These are phyloP conservation scores for Cordyceps tenuipes DNA, from an alignment of 2,329 filamentous ascomycete genomes.

Conservation along the genomic window DNA sequence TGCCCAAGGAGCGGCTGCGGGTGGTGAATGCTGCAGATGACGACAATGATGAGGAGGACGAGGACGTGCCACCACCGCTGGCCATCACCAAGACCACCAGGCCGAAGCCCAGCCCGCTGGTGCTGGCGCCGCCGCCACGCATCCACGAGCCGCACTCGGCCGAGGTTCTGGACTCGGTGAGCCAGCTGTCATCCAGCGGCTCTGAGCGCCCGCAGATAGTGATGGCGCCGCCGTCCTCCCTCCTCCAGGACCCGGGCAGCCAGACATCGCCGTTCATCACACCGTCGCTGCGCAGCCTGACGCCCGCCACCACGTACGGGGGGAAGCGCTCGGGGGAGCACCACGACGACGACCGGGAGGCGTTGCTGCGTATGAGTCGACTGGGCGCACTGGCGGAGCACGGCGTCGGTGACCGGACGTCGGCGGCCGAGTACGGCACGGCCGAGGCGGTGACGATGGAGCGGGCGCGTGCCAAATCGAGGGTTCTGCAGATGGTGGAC, in stretches of 20 bases:
- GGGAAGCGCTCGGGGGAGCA: neutral
- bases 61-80: neutral
- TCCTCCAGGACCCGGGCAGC: neutral
- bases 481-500: constrained; percentile 49
- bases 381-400: constrained; percentile 13
- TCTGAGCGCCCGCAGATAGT: neutral
- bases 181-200: constrained; percentile 11
- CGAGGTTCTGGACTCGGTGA: constrained; percentile 33
- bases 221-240: neutral
- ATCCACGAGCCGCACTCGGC: constrained; percentile 23
- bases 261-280: constrained; percentile 8
- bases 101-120: neutral
- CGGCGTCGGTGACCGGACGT: constrained; percentile 17
- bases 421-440: constrained; percentile 29
- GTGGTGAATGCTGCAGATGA: constrained; percentile 75
- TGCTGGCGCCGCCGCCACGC: constrained; percentile 1
- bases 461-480: constrained; percentile 28
- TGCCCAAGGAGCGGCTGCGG: constrained; percentile 74
- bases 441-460: constrained; percentile 40
- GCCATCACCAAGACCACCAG: neutral
- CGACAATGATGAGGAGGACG: constrained; percentile 22
- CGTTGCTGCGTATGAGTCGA: constrained; percentile 11
- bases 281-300: constrained; percentile 10
- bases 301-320: neutral
- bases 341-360: constrained; percentile 7